Conservation (phyloP, 768 basidiomycete genomes). For the Terana coerulea region DNA sequence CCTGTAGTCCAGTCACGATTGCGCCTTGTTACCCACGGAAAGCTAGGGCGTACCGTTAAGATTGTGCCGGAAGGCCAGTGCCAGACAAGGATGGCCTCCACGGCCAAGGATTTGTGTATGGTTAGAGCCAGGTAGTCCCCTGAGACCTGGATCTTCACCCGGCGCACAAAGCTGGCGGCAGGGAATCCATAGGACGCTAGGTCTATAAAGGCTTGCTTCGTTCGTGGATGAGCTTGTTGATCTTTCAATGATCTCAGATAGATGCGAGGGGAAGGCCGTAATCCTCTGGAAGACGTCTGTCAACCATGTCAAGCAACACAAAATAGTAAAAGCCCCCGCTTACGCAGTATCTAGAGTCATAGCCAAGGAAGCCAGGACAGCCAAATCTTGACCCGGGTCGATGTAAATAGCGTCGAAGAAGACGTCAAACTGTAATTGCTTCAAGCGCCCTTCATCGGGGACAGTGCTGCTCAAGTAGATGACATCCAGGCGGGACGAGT, state of each 20-base stretch:
- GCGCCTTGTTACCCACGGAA: background rate
- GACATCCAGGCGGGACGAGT: conserved; percentile 1
- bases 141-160: conserved; percentile 9
- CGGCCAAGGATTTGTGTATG: conserved; percentile 7
- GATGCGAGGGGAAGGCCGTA: conserved; percentile 4
- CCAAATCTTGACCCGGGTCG: conserved; percentile 13
- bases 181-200: conserved; percentile 11
- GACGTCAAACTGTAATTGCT: conserved; percentile 3
- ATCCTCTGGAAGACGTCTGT: background rate
- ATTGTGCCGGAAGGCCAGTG: conserved; percentile 13
- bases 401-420: conserved; percentile 7
- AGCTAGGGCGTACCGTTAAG: conserved; percentile 5
- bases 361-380: conserved; percentile 3
- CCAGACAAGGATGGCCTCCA: conserved; percentile 14
- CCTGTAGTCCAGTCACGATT: background rate
- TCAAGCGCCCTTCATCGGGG: conserved; percentile 1
- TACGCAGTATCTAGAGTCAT: background rate
- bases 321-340: background rate
- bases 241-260: conserved; percentile 10
- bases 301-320: background rate
- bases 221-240: conserved; percentile 8
- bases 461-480: conserved; percentile 3
- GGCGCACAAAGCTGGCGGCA: conserved; percentile 1
- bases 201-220: conserved; percentile 6
- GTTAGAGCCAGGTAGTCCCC: conserved; percentile 2